Conservation (phyloP, 176 grass and related monocot genomes). For the Metroxylon sagu region DNA sequence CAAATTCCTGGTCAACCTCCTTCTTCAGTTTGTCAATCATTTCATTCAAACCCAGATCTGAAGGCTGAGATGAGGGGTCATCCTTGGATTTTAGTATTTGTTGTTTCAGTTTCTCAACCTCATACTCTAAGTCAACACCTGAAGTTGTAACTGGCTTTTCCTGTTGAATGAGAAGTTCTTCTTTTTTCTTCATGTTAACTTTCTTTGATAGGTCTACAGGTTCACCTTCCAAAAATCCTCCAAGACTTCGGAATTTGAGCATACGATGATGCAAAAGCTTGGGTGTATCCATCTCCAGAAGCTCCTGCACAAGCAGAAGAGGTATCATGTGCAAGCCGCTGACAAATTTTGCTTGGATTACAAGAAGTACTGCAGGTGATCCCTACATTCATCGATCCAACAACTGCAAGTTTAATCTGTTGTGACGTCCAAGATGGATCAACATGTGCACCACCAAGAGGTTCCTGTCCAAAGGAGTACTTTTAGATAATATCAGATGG, state of each 20-base stretch:
- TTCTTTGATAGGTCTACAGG: conserved; percentile 13
- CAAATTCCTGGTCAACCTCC: conserved; percentile 18
- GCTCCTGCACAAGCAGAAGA: conserved; percentile 12
- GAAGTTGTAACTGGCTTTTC: background rate
- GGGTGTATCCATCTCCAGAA: conserved; percentile 9
- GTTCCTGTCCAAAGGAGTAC: conserved; percentile 20
- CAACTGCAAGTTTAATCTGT: conserved; percentile 24
- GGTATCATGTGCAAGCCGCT: background rate
- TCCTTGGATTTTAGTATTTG: background rate
- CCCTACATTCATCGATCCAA: background rate
- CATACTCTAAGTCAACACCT: conserved; percentile 14
- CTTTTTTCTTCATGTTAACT: conserved; percentile 19
- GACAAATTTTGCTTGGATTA: too few relatives aligned
- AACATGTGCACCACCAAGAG: conserved; percentile 35
- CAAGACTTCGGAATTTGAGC: conserved; percentile 11
- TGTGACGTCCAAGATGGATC: conserved; percentile 32
- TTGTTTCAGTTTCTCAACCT: conserved; percentile 1
- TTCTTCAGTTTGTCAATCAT: conserved; percentile 4
- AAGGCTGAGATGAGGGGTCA: background rate
- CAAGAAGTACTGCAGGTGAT: background rate
- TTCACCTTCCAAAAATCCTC: conserved; percentile 18
- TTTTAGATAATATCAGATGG: too few relatives aligned
- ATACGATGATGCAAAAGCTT: conserved; percentile 2
- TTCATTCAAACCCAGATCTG: conserved; percentile 3
- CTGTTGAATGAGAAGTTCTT: conserved; percentile 1